Percentiles rank a stretch among this genome's conserved stretches.
These are phyloP conservation scores for Claviceps pazoutovae DNA, from an alignment of 2,329 filamentous ascomycete genomes.

Conservation along the genomic window DNA sequence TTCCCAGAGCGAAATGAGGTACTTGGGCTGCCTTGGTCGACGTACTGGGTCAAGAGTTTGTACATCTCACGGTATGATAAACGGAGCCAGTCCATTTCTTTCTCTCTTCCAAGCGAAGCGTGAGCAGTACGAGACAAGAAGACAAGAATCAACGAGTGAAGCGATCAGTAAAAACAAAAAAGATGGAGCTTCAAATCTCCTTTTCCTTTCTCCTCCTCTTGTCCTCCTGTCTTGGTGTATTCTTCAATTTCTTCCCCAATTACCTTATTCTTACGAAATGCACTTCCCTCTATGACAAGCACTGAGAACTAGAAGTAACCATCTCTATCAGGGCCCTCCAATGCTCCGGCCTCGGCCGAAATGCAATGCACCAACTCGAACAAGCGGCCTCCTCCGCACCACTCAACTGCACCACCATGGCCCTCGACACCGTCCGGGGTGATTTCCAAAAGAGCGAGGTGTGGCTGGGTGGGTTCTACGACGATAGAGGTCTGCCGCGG, in stretches of 20 bases:
- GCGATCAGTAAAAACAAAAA: too few relatives aligned
- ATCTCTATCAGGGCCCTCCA: slow-evolving; percentile 16
- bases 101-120: too few relatives aligned
- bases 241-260: too few relatives aligned
- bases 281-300: too few relatives aligned
- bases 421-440: slow-evolving; percentile 22
- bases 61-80: slow-evolving; percentile 23
- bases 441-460: slow-evolving; percentile 16
- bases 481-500: slow-evolving; percentile 12
- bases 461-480: slow-evolving; percentile 13
- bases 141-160: too few relatives aligned
- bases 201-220: neutral
- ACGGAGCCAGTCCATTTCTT: too few relatives aligned
- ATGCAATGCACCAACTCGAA: slow-evolving; percentile 23
- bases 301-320: neutral
- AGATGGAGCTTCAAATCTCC: neutral
- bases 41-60: slow-evolving; percentile 26
- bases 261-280: neutral
- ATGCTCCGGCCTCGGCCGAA: slow-evolving; percentile 20
- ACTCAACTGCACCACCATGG: slow-evolving; percentile 19
- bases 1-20: slow-evolving; percentile 17
- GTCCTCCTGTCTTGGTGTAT: neutral
- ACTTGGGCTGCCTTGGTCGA: slow-evolving; percentile 18
- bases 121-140: too few relatives aligned
- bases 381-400: slow-evolving; percentile 17